Evolutionary conservation across 208 protist species (phyloP).

Genomic region (Trypanosoma avium): DNA sequence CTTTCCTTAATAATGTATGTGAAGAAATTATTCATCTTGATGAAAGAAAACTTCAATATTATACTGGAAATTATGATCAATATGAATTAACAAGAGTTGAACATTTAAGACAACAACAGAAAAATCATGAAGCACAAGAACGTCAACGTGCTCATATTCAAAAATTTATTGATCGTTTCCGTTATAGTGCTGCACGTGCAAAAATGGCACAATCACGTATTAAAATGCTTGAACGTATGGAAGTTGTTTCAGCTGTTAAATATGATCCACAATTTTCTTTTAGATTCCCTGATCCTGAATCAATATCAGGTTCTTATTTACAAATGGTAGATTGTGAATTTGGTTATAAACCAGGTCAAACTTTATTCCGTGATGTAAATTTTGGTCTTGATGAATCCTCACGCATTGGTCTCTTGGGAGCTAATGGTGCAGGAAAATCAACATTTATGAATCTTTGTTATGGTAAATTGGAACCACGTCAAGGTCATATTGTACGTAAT

Average conservation of each 20-base stretch:
- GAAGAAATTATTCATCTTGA: slow-evolving; percentile 93
- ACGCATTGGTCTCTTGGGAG: slow-evolving; percentile 90
- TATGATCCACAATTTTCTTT: slow-evolving; percentile 92
- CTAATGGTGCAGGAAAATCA: slow-evolving; percentile 94
- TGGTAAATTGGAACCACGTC: slow-evolving; percentile 79
- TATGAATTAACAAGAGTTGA: slow-evolving; percentile 91
- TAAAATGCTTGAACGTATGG: slow-evolving; percentile 93
- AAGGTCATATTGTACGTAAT: slow-evolving; percentile 83
- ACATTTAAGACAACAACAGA: slow-evolving; percentile 86
- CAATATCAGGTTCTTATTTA: slow-evolving; percentile 73
- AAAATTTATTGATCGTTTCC: slow-evolving; percentile 93
- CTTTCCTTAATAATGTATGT: slow-evolving; percentile 96
- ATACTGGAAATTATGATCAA: slow-evolving; percentile 94
- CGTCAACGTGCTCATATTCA: slow-evolving; percentile 92
- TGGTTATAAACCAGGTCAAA: slow-evolving; percentile 81
- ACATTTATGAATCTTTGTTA: slow-evolving; percentile 94
- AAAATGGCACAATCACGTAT: slow-evolving; percentile 95
- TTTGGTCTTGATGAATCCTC: slow-evolving; percentile 87
- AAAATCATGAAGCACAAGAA: slow-evolving; percentile 89
- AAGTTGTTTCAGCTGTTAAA: slow-evolving; percentile 82
- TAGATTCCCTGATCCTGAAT: slow-evolving; percentile 87
- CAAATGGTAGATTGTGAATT: slow-evolving; percentile 93
- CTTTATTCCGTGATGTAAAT: slow-evolving; percentile 92
- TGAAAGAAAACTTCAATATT: slow-evolving; percentile 85
- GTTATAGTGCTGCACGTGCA: slow-evolving; percentile 89